Conservation (phyloP, 2,329 filamentous ascomycete genomes). For the Bisporella sp. region DNA sequence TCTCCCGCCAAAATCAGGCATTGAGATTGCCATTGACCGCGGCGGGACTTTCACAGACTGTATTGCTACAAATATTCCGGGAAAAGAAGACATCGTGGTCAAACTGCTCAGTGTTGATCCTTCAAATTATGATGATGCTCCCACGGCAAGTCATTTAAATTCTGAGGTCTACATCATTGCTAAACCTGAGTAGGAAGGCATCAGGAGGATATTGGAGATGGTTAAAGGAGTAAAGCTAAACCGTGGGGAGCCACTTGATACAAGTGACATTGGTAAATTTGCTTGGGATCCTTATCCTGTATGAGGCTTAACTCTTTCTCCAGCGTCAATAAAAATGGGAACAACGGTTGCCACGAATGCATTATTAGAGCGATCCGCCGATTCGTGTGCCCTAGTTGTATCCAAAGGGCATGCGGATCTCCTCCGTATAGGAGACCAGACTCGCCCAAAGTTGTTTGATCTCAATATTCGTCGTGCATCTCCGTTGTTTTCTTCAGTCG, state of each 20-base stretch:
- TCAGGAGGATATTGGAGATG: slow-evolving; percentile 52
- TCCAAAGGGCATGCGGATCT: slow-evolving; percentile 67
- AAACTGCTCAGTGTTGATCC: slow-evolving; percentile 70
- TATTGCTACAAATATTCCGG: slow-evolving; percentile 51
- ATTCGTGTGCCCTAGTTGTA: slow-evolving; percentile 61
- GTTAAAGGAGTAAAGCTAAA: slow-evolving; percentile 54
- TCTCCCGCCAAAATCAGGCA: not conserved
- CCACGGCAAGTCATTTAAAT: slow-evolving; percentile 34
- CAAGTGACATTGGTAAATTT: slow-evolving; percentile 40
- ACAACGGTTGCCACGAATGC: slow-evolving; percentile 73
- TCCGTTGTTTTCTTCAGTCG: slow-evolving; percentile 58
- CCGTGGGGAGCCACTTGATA: slow-evolving; percentile 55
- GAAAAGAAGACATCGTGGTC: slow-evolving; percentile 55
- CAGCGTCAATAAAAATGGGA: slow-evolving; percentile 61
- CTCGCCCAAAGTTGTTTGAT: slow-evolving; percentile 65
- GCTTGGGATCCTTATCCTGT: not conserved
- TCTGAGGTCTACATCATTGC: not conserved
- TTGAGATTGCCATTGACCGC: slow-evolving; percentile 32
- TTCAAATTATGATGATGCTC: slow-evolving; percentile 58
- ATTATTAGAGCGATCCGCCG: slow-evolving; percentile 63
- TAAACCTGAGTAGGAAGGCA: slow-evolving; percentile 39
- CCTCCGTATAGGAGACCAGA: slow-evolving; percentile 65
- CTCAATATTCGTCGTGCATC: slow-evolving; percentile 60
- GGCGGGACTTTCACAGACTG: slow-evolving; percentile 73
- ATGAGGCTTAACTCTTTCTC: not conserved